These are phyloP conservation scores for Rhizopogon rudus DNA, from an alignment of 768 basidiomycete genomes.

Conservation along the genomic window DNA sequence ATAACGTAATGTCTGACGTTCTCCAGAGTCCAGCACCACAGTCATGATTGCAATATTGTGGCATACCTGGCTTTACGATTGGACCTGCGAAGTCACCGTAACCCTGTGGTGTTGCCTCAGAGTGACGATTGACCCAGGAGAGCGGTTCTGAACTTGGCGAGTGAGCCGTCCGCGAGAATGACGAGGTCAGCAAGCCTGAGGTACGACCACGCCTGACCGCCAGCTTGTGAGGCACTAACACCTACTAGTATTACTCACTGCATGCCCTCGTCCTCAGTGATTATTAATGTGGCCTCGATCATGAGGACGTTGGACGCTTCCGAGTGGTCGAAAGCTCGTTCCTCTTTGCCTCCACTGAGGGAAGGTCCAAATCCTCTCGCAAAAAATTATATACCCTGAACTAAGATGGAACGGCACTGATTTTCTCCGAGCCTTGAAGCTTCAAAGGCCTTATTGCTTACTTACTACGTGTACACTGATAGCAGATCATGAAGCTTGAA, in stretches of 20 bases:
- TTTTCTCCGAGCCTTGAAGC: too few relatives aligned
- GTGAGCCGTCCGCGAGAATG: slow-evolving; percentile 84
- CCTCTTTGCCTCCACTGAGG: slow-evolving; percentile 50
- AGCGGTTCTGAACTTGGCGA: slow-evolving; percentile 73
- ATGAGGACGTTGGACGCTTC: slow-evolving; percentile 58
- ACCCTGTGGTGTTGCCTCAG: slow-evolving; percentile 49
- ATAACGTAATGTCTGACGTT: slow-evolving; percentile 71
- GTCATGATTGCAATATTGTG: slow-evolving; percentile 40
- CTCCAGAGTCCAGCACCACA: slow-evolving; percentile 46
- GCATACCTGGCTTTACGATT: slow-evolving; percentile 68
- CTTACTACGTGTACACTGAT: too few relatives aligned
- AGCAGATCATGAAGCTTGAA: too few relatives aligned
- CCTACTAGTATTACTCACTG: slow-evolving; percentile 44
- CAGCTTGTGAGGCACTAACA: slow-evolving; percentile 44
- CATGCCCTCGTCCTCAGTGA: slow-evolving; percentile 35
- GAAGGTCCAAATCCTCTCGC: slow-evolving; percentile 37
- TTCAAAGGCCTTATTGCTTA: too few relatives aligned
- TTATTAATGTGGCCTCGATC: slow-evolving; percentile 70
- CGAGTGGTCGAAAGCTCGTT: slow-evolving; percentile 78
- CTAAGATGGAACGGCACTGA: too few relatives aligned
- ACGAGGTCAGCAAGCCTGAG: slow-evolving; percentile 56
- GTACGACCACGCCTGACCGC: slow-evolving; percentile 42
- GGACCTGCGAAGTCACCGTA: slow-evolving; percentile 67
- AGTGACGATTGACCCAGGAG: slow-evolving; percentile 43
- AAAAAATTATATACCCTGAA: too few relatives aligned